phyloP scores from a whole-genome alignment of 179 eudicot species.

The Beta macrorhiza region DNA sequence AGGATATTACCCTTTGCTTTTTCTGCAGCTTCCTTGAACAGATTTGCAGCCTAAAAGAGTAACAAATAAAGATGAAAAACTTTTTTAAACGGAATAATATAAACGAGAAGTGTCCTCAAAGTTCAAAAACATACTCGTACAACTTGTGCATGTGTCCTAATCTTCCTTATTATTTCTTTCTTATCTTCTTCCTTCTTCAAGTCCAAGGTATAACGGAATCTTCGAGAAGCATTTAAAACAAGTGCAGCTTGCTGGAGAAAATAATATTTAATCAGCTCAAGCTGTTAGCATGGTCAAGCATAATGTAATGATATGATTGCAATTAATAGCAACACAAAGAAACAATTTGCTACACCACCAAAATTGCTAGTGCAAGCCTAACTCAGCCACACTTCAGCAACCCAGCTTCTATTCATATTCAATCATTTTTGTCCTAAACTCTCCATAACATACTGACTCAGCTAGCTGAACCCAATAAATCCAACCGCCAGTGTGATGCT shows the following conservation, averaged over 20 bases:
- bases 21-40: slow-evolving; percentile 69
- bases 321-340: neutral
- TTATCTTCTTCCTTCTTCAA: slow-evolving; percentile 61
- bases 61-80: slow-evolving; percentile 24
- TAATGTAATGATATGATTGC: neutral
- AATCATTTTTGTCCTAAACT: neutral
- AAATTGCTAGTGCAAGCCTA: neutral
- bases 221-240: slow-evolving; percentile 58
- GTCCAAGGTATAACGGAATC: slow-evolving; percentile 54
- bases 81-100: neutral
- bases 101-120: neutral
- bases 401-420: neutral
- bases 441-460: neutral
- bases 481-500: neutral
- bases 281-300: neutral
- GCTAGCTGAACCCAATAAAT: neutral
- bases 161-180: slow-evolving; percentile 45
- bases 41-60: slow-evolving; percentile 63
- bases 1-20: slow-evolving; percentile 44
- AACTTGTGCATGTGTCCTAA: slow-evolving; percentile 64
- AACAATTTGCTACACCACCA: neutral
- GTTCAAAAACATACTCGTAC: slow-evolving; percentile 44
- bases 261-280: slow-evolving; percentile 21
- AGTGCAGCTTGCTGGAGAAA: slow-evolving; percentile 68
- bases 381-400: slow-evolving; percentile 3